phyloP scores from a whole-genome alignment of 2,329 filamentous ascomycete species.

The Aspergillus transmontanensis region DNA sequence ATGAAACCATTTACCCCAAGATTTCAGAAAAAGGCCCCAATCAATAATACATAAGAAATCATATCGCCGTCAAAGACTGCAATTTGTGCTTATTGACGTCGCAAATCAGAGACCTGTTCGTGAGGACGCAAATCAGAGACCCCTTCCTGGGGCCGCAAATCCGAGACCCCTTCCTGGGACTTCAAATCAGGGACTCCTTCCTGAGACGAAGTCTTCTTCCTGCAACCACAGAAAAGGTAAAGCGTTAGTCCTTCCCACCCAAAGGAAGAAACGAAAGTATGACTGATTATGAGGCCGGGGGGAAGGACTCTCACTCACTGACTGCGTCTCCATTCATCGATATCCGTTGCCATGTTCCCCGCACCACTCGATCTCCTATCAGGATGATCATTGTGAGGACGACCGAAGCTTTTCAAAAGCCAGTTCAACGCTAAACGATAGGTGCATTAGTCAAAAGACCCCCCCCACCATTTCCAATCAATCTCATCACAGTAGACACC shows the following conservation, averaged over 20 bases:
- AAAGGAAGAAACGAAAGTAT: background rate
- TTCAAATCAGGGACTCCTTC: background rate
- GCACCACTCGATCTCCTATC: constrained; percentile 19
- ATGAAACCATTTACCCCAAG: background rate
- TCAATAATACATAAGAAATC: background rate
- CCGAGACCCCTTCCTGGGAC: background rate
- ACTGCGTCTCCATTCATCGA: constrained; percentile 46
- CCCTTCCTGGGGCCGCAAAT: background rate
- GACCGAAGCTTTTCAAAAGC: constrained; percentile 46
- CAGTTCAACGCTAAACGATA: constrained; percentile 59
- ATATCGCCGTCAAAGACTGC: background rate
- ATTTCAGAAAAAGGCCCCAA: background rate
- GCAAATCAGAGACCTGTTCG: background rate
- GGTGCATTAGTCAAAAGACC: background rate
- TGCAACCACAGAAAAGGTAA: background rate
- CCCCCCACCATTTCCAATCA: background rate
- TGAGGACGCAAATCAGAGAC: background rate
- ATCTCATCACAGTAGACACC: background rate
- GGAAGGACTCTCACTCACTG: background rate
- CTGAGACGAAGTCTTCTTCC: background rate
- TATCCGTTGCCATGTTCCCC: constrained; percentile 36
- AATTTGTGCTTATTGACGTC: background rate
- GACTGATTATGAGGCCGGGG: no score
- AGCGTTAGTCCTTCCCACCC: background rate
- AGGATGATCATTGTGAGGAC: constrained; percentile 18